A percentile compares a stretch with the other conserved stretches of the same genome.
phyloP scores from a whole-genome alignment of 108 stramenopile genomes.

The Pseudonitzschia multiseries region DNA sequence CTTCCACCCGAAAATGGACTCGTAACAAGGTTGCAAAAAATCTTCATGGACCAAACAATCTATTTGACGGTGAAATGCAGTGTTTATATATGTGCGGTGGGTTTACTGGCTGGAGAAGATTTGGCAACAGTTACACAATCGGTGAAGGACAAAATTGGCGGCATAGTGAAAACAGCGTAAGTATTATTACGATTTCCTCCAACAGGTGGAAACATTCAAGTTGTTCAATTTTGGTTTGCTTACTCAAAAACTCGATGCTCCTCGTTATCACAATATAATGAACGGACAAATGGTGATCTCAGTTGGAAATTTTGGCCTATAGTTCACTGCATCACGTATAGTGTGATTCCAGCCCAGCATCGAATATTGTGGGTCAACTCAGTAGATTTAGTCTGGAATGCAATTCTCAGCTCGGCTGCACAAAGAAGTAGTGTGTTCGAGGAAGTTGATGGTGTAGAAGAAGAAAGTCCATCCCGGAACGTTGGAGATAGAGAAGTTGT shows the following conservation, averaged over 20 bases:
- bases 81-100: slow-evolving; percentile 86
- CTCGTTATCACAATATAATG: not conserved
- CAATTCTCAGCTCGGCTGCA: slow-evolving; percentile 75
- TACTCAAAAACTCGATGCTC: not conserved
- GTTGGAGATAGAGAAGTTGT: not conserved
- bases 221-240: not conserved
- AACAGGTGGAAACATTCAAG: not conserved
- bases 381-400: slow-evolving; percentile 90
- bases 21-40: slow-evolving; percentile 85
- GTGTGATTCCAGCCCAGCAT: slow-evolving; percentile 84
- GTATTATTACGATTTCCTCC: not conserved
- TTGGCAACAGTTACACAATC: slow-evolving; percentile 53
- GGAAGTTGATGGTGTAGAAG: slow-evolving; percentile 2
- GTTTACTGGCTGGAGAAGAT: slow-evolving; percentile 73
- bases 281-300: not conserved
- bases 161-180: slow-evolving; percentile 81
- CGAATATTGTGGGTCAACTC: slow-evolving; percentile 94
- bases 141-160: slow-evolving; percentile 73
- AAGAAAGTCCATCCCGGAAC: not conserved
- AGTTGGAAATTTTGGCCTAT: slow-evolving; percentile 95
- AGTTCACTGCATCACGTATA: slow-evolving; percentile 89
- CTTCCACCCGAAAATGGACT: slow-evolving; percentile 85
- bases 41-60: slow-evolving; percentile 94
- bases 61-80: slow-evolving; percentile 89
- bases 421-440: slow-evolving; percentile 23